Percentiles rank a stretch among this genome's conserved stretches.
phyloP scores from a whole-genome alignment of 2,329 filamentous ascomycete species.

The Fusarium verticillioides region DNA sequence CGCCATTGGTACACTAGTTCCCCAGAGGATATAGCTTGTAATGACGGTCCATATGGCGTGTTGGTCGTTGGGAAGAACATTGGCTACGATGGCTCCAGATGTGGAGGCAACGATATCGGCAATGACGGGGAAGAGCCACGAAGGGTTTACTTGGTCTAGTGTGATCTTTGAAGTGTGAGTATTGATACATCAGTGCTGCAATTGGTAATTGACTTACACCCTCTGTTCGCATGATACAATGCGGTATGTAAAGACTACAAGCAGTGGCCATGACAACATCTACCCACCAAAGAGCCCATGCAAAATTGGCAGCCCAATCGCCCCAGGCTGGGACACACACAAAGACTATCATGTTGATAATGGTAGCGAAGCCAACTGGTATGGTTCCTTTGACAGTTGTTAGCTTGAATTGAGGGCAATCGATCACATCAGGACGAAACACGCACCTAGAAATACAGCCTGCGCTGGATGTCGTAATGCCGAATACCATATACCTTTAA shows the following conservation, averaged over 20 bases:
- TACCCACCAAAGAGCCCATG: conserved; percentile 66
- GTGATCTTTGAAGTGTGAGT: conserved; percentile 25
- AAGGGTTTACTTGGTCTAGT: conserved; percentile 62
- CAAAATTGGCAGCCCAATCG: conserved; percentile 58
- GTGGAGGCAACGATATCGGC: conserved; percentile 70
- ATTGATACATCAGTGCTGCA: neutral
- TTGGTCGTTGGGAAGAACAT: conserved; percentile 59
- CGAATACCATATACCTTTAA: conserved; percentile 68
- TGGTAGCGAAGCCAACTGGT: conserved; percentile 71
- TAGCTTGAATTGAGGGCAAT: neutral
- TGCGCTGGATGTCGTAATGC: conserved; percentile 72
- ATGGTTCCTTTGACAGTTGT: conserved; percentile 61
- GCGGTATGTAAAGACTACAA: conserved; percentile 61
- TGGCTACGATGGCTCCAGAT: conserved; percentile 66
- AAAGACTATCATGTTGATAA: conserved; percentile 68
- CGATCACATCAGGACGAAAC: neutral
- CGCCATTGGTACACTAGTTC: conserved; percentile 62
- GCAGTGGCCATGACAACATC: conserved; percentile 59
- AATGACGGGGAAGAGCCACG: conserved; percentile 70
- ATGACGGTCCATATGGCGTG: conserved; percentile 67
- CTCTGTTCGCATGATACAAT: conserved; percentile 53
- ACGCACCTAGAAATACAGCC: conserved; percentile 49
- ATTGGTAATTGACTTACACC: conserved; percentile 48
- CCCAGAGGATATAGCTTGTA: conserved; percentile 70
- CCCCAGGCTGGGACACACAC: conserved; percentile 69